Conservation (phyloP, 1,284 basidiomycete species). For the Leccinum fallax region DNA sequence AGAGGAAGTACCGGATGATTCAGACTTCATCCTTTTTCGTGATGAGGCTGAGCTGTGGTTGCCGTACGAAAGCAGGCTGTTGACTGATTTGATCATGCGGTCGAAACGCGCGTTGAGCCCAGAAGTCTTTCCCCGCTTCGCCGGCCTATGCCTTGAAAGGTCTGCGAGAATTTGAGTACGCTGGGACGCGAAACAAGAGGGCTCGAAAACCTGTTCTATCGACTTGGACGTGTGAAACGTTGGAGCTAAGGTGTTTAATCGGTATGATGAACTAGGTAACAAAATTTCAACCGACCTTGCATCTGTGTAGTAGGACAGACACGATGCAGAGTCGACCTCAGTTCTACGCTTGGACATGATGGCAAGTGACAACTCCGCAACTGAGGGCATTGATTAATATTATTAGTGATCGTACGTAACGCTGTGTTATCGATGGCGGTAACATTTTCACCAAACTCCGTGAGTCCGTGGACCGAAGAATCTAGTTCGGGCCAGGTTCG, state of each 20-base stretch:
- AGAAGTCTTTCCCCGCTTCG: constrained; percentile 50
- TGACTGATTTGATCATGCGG: constrained; percentile 62
- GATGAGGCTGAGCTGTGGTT: constrained; percentile 21
- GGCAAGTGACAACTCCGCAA: not conserved
- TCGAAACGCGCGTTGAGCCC: constrained; percentile 65
- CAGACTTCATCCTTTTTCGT: constrained; percentile 36
- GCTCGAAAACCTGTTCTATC: constrained; percentile 20
- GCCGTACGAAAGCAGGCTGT: constrained; percentile 37
- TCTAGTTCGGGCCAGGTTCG: too few relatives aligned
- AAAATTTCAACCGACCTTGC: constrained; percentile 20
- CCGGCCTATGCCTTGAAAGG: constrained; percentile 9
- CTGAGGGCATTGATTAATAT: not conserved
- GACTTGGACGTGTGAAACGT: constrained; percentile 4
- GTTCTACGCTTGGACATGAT: constrained; percentile 11
- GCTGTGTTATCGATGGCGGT: not conserved
- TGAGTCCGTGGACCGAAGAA: too few relatives aligned
- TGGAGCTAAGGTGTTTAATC: not conserved
- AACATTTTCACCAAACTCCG: not conserved
- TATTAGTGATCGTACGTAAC: not conserved
- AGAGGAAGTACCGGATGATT: constrained; percentile 47
- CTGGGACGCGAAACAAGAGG: not conserved
- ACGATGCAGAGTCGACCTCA: constrained; percentile 14
- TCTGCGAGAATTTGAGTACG: constrained; percentile 14
- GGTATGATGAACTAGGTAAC: not conserved
- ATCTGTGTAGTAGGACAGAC: constrained; percentile 12